phyloP scores from a whole-genome alignment of 371 early-diverging fungal species.

The Batrachochytrium dendrobatidis region DNA sequence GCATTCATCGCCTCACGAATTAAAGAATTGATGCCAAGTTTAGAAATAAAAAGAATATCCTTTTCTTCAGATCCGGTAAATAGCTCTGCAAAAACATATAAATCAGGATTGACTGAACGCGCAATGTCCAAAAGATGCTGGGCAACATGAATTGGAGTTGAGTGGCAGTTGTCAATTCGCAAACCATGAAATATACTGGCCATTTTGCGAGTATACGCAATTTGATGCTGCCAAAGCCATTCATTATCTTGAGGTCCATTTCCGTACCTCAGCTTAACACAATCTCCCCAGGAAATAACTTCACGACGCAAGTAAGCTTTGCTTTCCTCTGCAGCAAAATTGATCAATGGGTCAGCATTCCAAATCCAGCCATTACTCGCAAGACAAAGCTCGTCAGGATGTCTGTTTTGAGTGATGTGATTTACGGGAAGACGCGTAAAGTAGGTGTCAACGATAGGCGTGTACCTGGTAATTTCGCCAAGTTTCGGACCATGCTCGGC shows the following conservation, averaged over 20 bases:
- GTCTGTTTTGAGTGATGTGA: constrained; percentile 25
- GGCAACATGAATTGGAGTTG: constrained; percentile 92
- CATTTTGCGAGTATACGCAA: constrained; percentile 75
- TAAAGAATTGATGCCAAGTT: constrained; percentile 90
- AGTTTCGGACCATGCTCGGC: constrained; percentile 55
- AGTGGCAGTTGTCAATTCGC: constrained; percentile 97
- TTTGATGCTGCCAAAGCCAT: constrained; percentile 94
- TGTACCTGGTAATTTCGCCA: constrained; percentile 20
- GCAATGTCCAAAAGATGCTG: constrained; percentile 86
- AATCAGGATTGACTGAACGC: constrained; percentile 71
- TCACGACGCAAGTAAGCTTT: constrained; percentile 86
- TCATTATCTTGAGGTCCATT: constrained; percentile 73
- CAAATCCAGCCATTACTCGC: constrained; percentile 99
- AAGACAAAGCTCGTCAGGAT: constrained; percentile 55
- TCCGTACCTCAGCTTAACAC: constrained; percentile 95
- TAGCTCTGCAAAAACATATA: constrained; percentile 94
- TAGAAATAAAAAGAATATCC: constrained; percentile 80
- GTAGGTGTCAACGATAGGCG: constrained; percentile 79
- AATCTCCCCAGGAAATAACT: constrained; percentile 97
- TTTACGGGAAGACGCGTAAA: constrained; percentile 65
- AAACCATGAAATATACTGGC: constrained; percentile 90
- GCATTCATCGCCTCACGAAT: constrained; percentile 97
- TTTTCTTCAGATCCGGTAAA: constrained; percentile 92
- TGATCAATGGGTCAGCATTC: constrained; percentile 88
- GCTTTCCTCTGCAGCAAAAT: constrained; percentile 83